phyloP scores from a whole-genome alignment of 805 yeast species.

The Tetrapisispora pingtungensis region DNA sequence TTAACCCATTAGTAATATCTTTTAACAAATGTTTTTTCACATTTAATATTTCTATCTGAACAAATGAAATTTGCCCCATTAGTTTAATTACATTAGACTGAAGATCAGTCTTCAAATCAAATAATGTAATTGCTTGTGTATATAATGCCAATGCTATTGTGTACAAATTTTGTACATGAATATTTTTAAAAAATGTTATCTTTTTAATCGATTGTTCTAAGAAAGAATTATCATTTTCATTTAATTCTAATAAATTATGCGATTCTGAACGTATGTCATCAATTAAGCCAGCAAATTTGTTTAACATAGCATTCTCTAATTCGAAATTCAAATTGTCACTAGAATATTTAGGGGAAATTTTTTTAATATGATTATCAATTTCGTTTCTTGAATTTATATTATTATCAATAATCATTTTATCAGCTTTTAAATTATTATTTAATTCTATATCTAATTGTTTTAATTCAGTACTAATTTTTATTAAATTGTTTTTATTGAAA shows the following conservation, averaged over 20 bases:
- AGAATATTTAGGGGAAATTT: conserved; percentile 6
- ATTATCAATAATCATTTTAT: conserved; percentile 13
- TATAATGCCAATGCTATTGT: conserved; percentile 24
- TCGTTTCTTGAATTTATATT: conserved; percentile 9
- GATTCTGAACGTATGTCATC: conserved; percentile 10
- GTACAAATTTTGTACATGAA: conserved; percentile 11
- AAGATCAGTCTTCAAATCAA: conserved; percentile 27
- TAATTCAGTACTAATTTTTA: conserved; percentile 3
- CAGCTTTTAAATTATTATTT: conserved; percentile 10
- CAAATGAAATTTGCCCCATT: conserved; percentile 27
- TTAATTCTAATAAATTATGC: conserved; percentile 13
- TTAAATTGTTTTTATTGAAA: conserved; percentile 7
- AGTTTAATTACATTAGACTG: conserved; percentile 25
- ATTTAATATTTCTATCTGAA: conserved; percentile 32
- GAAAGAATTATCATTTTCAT: conserved; percentile 5
- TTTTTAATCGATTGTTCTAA: conserved; percentile 3
- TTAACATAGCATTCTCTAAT: conserved; percentile 18
- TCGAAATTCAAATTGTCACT: conserved; percentile 13
- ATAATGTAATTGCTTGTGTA: conserved; percentile 14
- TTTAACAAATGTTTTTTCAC: conserved; percentile 24
- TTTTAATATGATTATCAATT: conserved; percentile 6
- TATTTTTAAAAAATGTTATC: conserved; percentile 8
- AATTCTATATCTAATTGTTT: conserved; percentile 9
- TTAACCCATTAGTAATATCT: conserved; percentile 27
- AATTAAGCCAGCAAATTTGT: conserved; percentile 19